Base-by-base conservation (phyloP, 352 stramenopile genomes). In the Globisporangium recalcitrans region DNA sequence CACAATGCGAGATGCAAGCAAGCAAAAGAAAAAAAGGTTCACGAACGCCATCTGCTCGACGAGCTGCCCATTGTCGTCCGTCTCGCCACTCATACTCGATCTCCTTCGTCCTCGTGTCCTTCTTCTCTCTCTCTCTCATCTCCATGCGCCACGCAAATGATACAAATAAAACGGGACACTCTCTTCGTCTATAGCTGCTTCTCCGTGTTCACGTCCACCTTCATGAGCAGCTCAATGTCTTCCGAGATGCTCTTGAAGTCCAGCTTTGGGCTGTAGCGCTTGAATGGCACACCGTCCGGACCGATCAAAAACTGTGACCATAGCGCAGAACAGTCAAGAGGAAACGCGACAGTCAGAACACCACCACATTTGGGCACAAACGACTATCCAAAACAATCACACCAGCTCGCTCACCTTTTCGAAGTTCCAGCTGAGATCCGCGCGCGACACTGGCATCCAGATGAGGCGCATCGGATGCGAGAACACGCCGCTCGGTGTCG, bases 341-440 rank as follows among this genome's bases (percentile, higher is more conserved):
- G 4, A 52, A 11, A 44, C 36, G 46, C 10, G 63, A 32, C 11
- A 62, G 26, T 61, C 19, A 60, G 31, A 55, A n/a, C n/a, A n/a
- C n/a, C n/a, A 49, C 14, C 9, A 22, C 59, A 48, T 44, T 55
- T 1, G n/a, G 13, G 21, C 10, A 51, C 31, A 52, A 42, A 47
- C 8, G 42, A 32, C n/a, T 11, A 16, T 14, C 13, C 42, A 31
- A 8, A 32, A 19, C 19, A 31, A 14, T 26, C 29, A 53, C 27
- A 14, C 26, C 24, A 47, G 49, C 2, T 29, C 26, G 22, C 60
- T 32, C 49, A 89, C 80, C 78, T 92, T 90, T 65, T 92, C 82
- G 72, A 92, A 92, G 66, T 90, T 92, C 82, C 82, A 92, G 65
- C 78, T 89, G 16, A 92, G 71, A 48, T 92, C 82, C 66, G 80